Evolutionary conservation across 2,329 filamentous ascomycete genomes (phyloP).

Genomic region (Penicillium sumatraense): DNA sequence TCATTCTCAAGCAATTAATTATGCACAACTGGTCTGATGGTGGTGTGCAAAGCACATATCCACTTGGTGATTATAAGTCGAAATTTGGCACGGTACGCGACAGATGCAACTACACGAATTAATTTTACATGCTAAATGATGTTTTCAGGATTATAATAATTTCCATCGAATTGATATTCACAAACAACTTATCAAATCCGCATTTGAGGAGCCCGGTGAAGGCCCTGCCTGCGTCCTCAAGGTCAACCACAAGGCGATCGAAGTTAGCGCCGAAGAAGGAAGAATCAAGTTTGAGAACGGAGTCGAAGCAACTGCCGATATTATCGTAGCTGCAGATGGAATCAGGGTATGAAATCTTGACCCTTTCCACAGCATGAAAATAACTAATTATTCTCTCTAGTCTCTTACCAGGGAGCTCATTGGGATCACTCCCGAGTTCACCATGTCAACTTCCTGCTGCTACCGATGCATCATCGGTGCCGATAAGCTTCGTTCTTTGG

Average conservation of each 20-base stretch:
- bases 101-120: background rate
- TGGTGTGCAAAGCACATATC: constrained; percentile 28
- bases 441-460: constrained; percentile 44
- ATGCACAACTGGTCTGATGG: constrained; percentile 37
- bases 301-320: constrained; percentile 16
- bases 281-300: constrained; percentile 27
- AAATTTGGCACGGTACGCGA: constrained; percentile 24
- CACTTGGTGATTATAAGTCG: constrained; percentile 32
- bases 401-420: constrained; percentile 24
- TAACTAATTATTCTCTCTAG: constrained; percentile 8
- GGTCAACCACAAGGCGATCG: constrained; percentile 26
- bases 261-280: constrained; percentile 24
- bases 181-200: constrained; percentile 27
- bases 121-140: background rate
- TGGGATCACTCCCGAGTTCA: constrained; percentile 37
- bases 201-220: constrained; percentile 25
- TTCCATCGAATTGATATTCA: constrained; percentile 35
- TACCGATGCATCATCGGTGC: constrained; percentile 32
- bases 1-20: constrained; percentile 35
- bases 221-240: constrained; percentile 21
- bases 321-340: constrained; percentile 31
- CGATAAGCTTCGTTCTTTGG: constrained; percentile 27
- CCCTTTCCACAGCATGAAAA: too few relatives aligned
- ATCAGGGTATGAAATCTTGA: constrained; percentile 32
- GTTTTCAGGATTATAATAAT: constrained; percentile 29